Conservation (phyloP, 345 rosid species). For the Lumnitzera littorea region DNA sequence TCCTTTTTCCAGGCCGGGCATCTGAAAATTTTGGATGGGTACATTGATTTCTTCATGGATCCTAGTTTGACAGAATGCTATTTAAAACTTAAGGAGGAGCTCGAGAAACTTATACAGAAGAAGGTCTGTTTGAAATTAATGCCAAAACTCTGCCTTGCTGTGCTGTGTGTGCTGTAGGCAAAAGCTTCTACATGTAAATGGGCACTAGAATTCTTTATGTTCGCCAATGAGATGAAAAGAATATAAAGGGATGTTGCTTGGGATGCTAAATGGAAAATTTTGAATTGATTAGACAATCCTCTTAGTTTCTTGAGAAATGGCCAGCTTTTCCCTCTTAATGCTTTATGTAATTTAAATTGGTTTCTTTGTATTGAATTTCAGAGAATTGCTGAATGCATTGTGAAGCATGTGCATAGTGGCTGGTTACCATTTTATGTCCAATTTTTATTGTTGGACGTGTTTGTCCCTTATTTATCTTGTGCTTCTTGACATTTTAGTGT, state of each 20-base stretch:
- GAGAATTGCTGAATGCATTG: too few relatives aligned
- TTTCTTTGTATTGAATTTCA: too few relatives aligned
- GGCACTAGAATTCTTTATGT: too few relatives aligned
- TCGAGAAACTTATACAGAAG: slow-evolving; percentile 57
- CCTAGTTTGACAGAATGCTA: slow-evolving; percentile 83
- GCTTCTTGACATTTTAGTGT: background rate
- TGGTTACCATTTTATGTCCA: background rate
- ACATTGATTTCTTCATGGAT: slow-evolving; percentile 90
- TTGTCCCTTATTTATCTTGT: background rate
- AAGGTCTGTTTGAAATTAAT: slow-evolving; percentile 37
- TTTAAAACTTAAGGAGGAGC: slow-evolving; percentile 76
- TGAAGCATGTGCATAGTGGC: background rate
- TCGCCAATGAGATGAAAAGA: too few relatives aligned
- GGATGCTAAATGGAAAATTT: background rate
- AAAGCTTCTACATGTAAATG: too few relatives aligned
- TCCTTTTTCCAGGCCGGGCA: slow-evolving; percentile 65
- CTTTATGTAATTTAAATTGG: too few relatives aligned
- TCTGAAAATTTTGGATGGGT: slow-evolving; percentile 90
- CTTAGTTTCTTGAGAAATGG: background rate
- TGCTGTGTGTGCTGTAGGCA: too few relatives aligned
- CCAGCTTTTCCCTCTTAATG: too few relatives aligned
- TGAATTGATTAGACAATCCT: too few relatives aligned
- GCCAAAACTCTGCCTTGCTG: background rate
- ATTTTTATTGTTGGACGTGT: too few relatives aligned
- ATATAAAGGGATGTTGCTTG: background rate